Conservation (phyloP, 2,329 filamentous ascomycete species). For the Ophiobolus disseminans region DNA sequence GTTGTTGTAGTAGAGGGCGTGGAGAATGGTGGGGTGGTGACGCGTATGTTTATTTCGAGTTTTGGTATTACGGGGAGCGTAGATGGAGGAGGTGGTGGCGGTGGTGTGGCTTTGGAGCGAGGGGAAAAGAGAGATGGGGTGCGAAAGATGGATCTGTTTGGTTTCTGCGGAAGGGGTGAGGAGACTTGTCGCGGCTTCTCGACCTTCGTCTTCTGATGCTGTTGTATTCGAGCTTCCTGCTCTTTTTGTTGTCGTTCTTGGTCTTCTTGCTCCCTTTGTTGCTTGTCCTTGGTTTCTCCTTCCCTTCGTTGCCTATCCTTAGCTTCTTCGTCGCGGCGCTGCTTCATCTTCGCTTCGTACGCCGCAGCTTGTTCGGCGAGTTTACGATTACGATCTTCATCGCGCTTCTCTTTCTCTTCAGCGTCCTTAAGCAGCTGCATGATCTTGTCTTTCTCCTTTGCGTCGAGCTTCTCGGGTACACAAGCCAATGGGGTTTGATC, state of each 20-base stretch:
- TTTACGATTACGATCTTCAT: constrained; percentile 9
- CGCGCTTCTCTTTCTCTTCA: constrained; percentile 21
- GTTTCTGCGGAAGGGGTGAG: constrained; percentile 3
- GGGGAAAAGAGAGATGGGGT: constrained; percentile 15
- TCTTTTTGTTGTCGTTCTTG: neutral
- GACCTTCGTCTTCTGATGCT: neutral
- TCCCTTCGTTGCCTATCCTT: constrained; percentile 1
- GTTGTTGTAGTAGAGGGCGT: neutral
- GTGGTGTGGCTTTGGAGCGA: constrained; percentile 5
- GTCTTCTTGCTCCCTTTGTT: constrained; percentile 2
- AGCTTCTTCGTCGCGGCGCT: constrained; percentile 13
- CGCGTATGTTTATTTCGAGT: constrained; percentile 23
- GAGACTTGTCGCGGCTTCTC: constrained; percentile 4
- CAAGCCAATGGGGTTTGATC: constrained; percentile 23
- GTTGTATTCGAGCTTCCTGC: neutral
- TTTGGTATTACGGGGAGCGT: constrained; percentile 9
- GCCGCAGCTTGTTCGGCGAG: constrained; percentile 8
- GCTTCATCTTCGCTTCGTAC: constrained; percentile 12
- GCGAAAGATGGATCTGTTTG: constrained; percentile 12
- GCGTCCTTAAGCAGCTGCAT: constrained; percentile 25
- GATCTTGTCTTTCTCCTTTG: constrained; percentile 29
- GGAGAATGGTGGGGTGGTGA: constrained; percentile 12
- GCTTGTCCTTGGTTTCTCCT: constrained; percentile 4
- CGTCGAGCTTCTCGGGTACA: constrained; percentile 17
- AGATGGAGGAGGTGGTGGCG: neutral